Evolutionary conservation across 495 filamentous ascomycete genomes (phyloP).

Genomic region (Neurospora hispaniola): DNA sequence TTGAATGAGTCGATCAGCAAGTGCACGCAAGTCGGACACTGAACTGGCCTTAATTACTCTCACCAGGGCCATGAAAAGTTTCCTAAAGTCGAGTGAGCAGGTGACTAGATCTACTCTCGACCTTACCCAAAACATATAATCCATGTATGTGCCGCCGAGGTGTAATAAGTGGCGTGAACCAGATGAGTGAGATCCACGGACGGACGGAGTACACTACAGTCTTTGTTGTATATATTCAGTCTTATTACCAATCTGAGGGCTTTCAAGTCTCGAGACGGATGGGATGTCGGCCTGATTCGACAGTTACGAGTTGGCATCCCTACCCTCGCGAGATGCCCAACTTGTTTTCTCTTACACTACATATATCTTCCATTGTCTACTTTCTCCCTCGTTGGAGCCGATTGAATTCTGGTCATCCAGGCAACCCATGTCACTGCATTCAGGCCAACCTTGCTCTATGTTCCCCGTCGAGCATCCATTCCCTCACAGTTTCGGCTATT

Average conservation of each 20-base stretch:
- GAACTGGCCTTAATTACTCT: not conserved
- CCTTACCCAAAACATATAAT: not conserved
- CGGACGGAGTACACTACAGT: not conserved
- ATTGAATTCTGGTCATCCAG: not conserved
- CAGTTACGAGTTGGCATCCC: not conserved
- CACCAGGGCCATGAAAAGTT: not conserved
- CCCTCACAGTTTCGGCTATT: not conserved
- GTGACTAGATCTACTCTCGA: not conserved
- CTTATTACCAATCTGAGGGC: not conserved
- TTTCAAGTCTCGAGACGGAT: not conserved
- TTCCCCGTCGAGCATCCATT: not conserved
- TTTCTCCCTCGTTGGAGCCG: not conserved
- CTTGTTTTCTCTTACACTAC: not conserved
- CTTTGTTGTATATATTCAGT: not conserved
- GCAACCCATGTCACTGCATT: not conserved
- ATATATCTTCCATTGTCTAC: not conserved
- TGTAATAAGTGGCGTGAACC: not conserved
- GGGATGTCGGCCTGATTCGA: conserved; percentile 14
- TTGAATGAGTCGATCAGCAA: not conserved
- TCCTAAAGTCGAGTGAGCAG: no score
- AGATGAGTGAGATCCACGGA: not conserved
- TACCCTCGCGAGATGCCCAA: not conserved
- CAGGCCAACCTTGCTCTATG: not conserved
- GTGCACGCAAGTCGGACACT: not conserved
- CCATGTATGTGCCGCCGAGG: not conserved